Conservation (phyloP, 805 yeast species). For the Ogataea methanolica region DNA sequence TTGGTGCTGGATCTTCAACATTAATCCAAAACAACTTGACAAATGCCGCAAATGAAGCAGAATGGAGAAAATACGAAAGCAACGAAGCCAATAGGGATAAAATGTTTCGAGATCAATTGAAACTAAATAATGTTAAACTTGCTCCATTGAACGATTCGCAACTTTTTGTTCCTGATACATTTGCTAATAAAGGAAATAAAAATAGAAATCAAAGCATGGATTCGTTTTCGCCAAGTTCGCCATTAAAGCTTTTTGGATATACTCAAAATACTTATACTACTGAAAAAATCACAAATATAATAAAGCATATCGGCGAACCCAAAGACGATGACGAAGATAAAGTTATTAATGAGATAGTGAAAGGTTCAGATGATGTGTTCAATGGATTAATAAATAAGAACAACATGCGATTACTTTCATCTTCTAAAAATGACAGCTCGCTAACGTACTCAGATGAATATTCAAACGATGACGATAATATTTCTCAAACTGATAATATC, state of each 20-base stretch:
- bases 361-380: conserved; percentile 19
- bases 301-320: conserved; percentile 11
- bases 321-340: conserved; percentile 6
- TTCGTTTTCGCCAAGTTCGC: conserved; percentile 26
- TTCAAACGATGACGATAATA: conserved; percentile 3
- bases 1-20: conserved; percentile 18
- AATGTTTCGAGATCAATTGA: conserved; percentile 18
- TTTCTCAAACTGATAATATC: neutral
- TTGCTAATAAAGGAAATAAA: conserved; percentile 22
- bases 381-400: conserved; percentile 13
- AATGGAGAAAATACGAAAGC: conserved; percentile 25
- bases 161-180: conserved; percentile 25
- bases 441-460: conserved; percentile 20
- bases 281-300: conserved; percentile 22
- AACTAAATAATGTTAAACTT: conserved; percentile 15
- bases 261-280: conserved; percentile 29
- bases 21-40: conserved; percentile 17
- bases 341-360: conserved; percentile 16
- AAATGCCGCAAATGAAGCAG: conserved; percentile 22
- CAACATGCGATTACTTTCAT: conserved; percentile 1
- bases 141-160: conserved; percentile 14
- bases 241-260: conserved; percentile 27
- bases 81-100: conserved; percentile 1
- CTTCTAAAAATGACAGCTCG: conserved; percentile 7
- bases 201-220: conserved; percentile 15